phyloP scores from a whole-genome alignment of 176 grass and related monocot genomes.

The Metroxylon sagu region DNA sequence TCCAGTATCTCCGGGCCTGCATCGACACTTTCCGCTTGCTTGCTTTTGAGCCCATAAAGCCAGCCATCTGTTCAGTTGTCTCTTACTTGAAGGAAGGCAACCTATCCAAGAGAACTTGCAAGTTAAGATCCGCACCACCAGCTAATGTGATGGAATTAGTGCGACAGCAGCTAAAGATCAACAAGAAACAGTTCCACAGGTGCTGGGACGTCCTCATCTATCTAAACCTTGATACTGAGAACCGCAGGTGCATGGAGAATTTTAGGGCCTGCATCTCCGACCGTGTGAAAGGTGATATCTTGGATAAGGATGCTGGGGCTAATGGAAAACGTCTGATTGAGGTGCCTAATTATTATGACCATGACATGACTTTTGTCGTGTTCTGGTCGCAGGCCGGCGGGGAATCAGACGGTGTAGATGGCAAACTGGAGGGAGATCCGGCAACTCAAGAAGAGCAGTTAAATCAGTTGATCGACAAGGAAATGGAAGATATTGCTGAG shows the following conservation, averaged over 20 bases:
- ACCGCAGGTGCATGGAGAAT: conserved; percentile 49
- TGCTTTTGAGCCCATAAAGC: conserved; percentile 49
- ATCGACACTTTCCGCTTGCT: conserved; percentile 69
- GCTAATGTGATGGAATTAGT: conserved; percentile 34
- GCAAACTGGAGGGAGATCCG: conserved; percentile 37
- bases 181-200: conserved; percentile 70
- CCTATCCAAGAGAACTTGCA: conserved; percentile 44
- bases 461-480: conserved; percentile 52
- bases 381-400: conserved; percentile 41
- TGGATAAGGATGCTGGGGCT: conserved; percentile 32
- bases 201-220: conserved; percentile 88
- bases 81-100: conserved; percentile 55
- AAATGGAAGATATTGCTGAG: conserved; percentile 57
- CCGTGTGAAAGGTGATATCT: conserved; percentile 51
- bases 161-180: conserved; percentile 67
- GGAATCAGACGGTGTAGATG: conserved; percentile 21
- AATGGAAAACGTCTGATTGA: conserved; percentile 56
- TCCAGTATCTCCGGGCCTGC: conserved; percentile 69
- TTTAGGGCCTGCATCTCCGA: conserved; percentile 73
- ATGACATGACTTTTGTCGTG: conserved; percentile 58
- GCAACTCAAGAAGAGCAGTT: conserved; percentile 62
- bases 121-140: conserved; percentile 35
- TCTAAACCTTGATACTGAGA: conserved; percentile 48
- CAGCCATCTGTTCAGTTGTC: conserved; percentile 29
- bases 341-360: conserved; percentile 36